Percentiles rank a stretch among this genome's conserved stretches.
phyloP scores from a whole-genome alignment of 768 basidiomycete genomes.

The Pisolithus marmoratus region DNA sequence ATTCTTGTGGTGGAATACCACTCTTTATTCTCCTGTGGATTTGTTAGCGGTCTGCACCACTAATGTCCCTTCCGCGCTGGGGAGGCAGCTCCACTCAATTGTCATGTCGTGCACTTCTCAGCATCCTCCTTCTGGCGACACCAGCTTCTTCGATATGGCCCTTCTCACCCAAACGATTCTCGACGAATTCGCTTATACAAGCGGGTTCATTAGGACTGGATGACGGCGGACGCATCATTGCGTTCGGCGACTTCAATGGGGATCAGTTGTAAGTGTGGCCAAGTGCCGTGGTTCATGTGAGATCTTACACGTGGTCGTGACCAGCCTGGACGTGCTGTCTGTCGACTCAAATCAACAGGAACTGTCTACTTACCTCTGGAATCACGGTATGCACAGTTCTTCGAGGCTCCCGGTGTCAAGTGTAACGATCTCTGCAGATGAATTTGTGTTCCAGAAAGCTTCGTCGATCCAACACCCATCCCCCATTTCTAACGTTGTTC shows the following conservation, averaged over 20 bases:
- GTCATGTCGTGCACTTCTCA: slow-evolving; percentile 7
- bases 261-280: slow-evolving; percentile 77
- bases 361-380: slow-evolving; percentile 76
- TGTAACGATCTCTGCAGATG: slow-evolving; percentile 35
- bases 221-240: slow-evolving; percentile 68
- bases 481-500: slow-evolving; percentile 75
- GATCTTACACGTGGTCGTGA: background rate
- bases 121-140: slow-evolving; percentile 10
- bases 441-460: slow-evolving; percentile 49
- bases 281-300: background rate
- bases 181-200: slow-evolving; percentile 70
- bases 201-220: slow-evolving; percentile 78
- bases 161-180: slow-evolving; percentile 81
- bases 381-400: slow-evolving; percentile 51
- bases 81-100: background rate
- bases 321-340: slow-evolving; percentile 76
- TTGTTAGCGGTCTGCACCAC: background rate
- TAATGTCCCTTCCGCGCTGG: background rate
- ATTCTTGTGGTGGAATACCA: no score
- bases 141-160: slow-evolving; percentile 59
- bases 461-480: slow-evolving; percentile 48
- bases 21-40: background rate
- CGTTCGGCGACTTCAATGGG: slow-evolving; percentile 93
- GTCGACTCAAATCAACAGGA: slow-evolving; percentile 72
- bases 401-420: background rate